Evolutionary conservation across 805 yeast genomes (phyloP), one percentile per base, ranked within the genome.

Genomic region (Nakazawaea wyomingensis): DNA sequence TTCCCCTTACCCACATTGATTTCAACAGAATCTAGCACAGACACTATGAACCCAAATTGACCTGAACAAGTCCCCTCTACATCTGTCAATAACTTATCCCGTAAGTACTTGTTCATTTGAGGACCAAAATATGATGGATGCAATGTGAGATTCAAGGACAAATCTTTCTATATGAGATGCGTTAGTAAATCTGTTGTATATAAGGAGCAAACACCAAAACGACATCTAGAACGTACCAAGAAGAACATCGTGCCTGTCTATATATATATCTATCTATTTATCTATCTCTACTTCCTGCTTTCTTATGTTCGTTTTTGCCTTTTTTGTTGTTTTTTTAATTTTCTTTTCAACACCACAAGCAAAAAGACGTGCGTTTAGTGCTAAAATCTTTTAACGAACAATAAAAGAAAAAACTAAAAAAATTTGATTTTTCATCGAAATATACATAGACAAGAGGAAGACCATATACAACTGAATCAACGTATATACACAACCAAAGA

Each of bases 51-150:
- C 11, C 99, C 99, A 69, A 93, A 93, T 64, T 93, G 96, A 55
- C 99, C 99, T 0, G 98, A 90, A 66, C 98, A 93, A 1, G 98
- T 89, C 20, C 99, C 99, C 66, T 93, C 99, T 34, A 93, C 99
- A 60, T 93, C 99, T 51, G 87, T 89, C 46, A 93, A 74, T 49
- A 93, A 73, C 63, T 91, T 90, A 58, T 89, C 86, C 59, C 95
- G 80, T 53, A 93, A 71, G 58, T 81, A 91, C 60, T 88, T 95
- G 65, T 85, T 89, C 98, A 93, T 93, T 54, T 90, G 95, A 3
- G 98, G 96, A 1, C 99, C 99, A 59, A 90, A 91, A 64, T 82
- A 93, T 27, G 98, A 89, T 41, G 99, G 99, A 64, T 91, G 99
- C 44, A 93, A 81, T 36, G 97, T 90, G 54, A 93, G 73, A 61